A percentile compares a stretch with the other conserved stretches of the same genome.
Evolutionary conservation across 169 alveolate species (phyloP).

Genomic region (Eimeria necatrix): DNA sequence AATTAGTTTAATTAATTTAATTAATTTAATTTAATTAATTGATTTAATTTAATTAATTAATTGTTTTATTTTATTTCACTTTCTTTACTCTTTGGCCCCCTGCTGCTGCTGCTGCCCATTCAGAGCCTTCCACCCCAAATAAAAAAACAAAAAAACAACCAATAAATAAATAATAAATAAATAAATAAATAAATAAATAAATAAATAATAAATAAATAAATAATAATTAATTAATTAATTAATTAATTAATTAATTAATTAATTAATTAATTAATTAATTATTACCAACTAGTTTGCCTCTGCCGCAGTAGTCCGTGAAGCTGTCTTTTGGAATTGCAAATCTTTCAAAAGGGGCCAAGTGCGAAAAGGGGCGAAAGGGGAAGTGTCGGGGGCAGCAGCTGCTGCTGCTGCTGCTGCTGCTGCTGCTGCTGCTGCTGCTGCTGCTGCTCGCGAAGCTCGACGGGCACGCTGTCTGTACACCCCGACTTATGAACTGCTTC

Average conservation of each 20-base stretch:
- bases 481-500: not conserved
- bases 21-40: too few relatives aligned
- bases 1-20: too few relatives aligned
- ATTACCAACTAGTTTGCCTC: not conserved
- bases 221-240: not conserved
- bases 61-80: too few relatives aligned
- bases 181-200: not conserved
- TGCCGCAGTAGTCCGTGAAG: not conserved
- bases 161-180: not conserved
- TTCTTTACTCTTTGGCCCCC: not conserved
- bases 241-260: not conserved
- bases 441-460: not conserved
- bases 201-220: not conserved
- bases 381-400: not conserved
- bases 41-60: too few relatives aligned
- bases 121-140: not conserved
- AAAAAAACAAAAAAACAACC: not conserved
- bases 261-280: not conserved
- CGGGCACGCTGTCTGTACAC: slow-evolving; percentile 25
- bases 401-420: not conserved
- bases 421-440: not conserved
- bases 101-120: too few relatives aligned
- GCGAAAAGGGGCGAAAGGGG: slow-evolving; percentile 8
- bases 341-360: slow-evolving; percentile 53
- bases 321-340: slow-evolving; percentile 22